Evolutionary conservation across 2,329 filamentous ascomycete species (phyloP).

Genomic region (Sporothrix schenckii): DNA sequence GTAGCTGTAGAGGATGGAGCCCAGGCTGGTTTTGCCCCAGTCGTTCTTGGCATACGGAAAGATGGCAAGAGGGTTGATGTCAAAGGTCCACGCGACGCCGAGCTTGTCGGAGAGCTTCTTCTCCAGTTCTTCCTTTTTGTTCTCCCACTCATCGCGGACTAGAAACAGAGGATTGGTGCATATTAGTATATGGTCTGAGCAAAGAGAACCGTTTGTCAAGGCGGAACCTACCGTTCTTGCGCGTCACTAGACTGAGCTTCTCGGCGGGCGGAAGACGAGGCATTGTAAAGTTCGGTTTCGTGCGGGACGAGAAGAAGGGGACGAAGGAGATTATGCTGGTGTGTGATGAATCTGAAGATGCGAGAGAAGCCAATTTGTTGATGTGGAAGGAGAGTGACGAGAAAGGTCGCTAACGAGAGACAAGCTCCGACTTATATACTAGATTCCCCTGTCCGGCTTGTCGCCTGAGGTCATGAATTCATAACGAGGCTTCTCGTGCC

Average conservation of each 20-base stretch:
- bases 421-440: neutral
- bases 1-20: slow-evolving; percentile 50
- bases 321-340: neutral
- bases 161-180: neutral
- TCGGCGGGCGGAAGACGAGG: slow-evolving; percentile 50
- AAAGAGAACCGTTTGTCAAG: too few relatives aligned
- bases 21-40: slow-evolving; percentile 49
- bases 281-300: neutral
- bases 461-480: neutral
- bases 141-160: slow-evolving; percentile 59
- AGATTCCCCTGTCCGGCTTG: neutral
- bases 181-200: neutral
- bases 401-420: neutral
- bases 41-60: slow-evolving; percentile 51
- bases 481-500: neutral
- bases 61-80: slow-evolving; percentile 52
- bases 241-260: slow-evolving; percentile 55
- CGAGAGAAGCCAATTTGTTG: neutral
- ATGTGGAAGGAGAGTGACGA: neutral
- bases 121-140: slow-evolving; percentile 47
- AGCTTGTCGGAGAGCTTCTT: slow-evolving; percentile 39
- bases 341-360: neutral
- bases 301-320: neutral
- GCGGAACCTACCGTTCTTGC: slow-evolving; percentile 52
- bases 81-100: slow-evolving; percentile 54